Conservation (phyloP, 2,329 filamentous ascomycete genomes). For the Metarhizium sp. region DNA sequence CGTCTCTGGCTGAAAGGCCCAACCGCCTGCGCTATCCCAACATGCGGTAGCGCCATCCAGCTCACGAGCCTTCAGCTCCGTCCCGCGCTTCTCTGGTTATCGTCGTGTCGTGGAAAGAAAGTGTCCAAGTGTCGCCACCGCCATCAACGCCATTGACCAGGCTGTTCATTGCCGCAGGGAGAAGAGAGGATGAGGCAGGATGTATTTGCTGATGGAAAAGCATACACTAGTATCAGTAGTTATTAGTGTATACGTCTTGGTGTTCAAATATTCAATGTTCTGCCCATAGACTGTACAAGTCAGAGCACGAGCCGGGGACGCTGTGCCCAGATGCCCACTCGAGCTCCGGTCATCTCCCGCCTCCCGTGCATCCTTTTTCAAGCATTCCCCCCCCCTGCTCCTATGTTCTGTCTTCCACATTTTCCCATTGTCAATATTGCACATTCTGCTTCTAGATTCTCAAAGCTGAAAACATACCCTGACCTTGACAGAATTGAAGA, state of each 20-base stretch:
- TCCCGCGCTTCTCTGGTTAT: no score
- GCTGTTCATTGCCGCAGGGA: background rate
- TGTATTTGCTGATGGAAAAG: no score
- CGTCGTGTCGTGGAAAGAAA: no score
- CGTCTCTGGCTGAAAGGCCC: background rate
- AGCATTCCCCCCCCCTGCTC: background rate
- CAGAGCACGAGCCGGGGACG: no score
- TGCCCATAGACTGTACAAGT: no score
- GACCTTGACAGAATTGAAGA: background rate
- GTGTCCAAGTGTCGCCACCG: background rate
- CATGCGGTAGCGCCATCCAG: slow-evolving; percentile 10
- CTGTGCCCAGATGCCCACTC: no score
- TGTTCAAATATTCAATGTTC: no score
- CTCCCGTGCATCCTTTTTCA: background rate
- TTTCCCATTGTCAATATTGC: background rate
- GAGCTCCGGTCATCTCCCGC: no score
- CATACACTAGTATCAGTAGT: no score
- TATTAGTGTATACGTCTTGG: no score
- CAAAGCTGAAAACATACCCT: background rate
- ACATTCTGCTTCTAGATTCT: background rate
- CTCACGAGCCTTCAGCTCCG: background rate
- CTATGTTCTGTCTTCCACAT: background rate
- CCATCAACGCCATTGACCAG: background rate
- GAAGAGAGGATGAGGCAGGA: no score
- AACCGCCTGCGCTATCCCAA: slow-evolving; percentile 5